Evolutionary conservation across 202 grass and related monocot genomes (phyloP).

Genomic region (Brachypodium distachyon): DNA sequence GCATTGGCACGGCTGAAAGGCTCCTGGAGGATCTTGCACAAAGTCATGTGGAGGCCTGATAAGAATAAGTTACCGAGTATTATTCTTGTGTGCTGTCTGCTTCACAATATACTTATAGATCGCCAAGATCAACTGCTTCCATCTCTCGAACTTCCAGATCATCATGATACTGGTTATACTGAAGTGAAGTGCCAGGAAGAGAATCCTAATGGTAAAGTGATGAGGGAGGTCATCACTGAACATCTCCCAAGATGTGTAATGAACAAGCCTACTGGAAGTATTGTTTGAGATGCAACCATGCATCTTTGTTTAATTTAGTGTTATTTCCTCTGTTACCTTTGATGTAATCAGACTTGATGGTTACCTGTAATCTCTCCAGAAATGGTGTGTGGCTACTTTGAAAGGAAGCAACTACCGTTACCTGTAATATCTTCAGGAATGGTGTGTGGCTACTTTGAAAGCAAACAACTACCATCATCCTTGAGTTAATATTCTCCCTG

Average conservation of each 20-base stretch:
- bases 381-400: conserved; percentile 7
- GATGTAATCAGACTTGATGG: conserved; percentile 13
- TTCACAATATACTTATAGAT: conserved; percentile 98
- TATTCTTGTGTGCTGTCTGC: conserved; percentile 90
- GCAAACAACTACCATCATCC: neutral
- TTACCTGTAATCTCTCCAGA: conserved; percentile 17
- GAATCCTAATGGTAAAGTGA: conserved; percentile 48
- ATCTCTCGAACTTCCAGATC: conserved; percentile 47
- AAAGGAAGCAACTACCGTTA: no score
- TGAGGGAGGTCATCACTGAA: conserved; percentile 71
- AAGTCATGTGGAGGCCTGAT: conserved; percentile 97
- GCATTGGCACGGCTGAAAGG: conserved; percentile 77
- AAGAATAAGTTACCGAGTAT: conserved; percentile 94
- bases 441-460: no score
- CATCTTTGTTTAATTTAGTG: conserved; percentile 7
- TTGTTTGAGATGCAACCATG: neutral
- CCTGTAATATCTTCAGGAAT: no score
- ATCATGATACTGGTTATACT: conserved; percentile 77
- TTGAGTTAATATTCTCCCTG: conserved; percentile 1
- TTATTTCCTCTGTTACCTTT: conserved; percentile 2
- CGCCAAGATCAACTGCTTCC: conserved; percentile 53
- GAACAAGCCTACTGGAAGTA: neutral
- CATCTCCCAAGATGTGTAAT: conserved; percentile 32
- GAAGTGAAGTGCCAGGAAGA: conserved; percentile 49
- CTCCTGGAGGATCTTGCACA: conserved; percentile 96